A percentile compares a stretch with the other conserved stretches of the same genome.
Conservation (phyloP, 83 land plant species). For the Thuja plicata region DNA sequence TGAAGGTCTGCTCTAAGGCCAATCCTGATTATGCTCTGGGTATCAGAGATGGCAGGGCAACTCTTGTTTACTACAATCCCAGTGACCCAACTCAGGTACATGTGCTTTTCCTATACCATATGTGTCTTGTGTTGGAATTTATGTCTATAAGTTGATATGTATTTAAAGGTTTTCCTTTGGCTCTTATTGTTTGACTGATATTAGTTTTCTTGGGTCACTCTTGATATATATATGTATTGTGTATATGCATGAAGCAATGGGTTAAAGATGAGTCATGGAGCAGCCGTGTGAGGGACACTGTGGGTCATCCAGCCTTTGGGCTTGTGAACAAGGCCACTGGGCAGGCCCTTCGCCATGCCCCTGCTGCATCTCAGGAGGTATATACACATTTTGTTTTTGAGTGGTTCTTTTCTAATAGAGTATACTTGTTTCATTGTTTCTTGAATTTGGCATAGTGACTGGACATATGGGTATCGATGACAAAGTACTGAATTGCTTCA, state of each 20-base stretch:
- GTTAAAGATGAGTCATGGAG: too few relatives aligned
- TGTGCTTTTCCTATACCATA: background rate
- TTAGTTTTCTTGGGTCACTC: background rate
- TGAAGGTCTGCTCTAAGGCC: conserved; percentile 42
- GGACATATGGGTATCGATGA: too few relatives aligned
- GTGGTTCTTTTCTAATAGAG: too few relatives aligned
- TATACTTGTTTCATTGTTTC: too few relatives aligned
- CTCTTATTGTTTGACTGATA: background rate
- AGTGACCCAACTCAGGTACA: conserved; percentile 32
- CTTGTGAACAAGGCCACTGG: conserved; percentile 23
- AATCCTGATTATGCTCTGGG: conserved; percentile 30
- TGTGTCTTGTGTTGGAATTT: background rate
- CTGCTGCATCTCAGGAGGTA: too few relatives aligned
- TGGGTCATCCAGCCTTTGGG: conserved; percentile 17
- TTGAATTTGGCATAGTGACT: too few relatives aligned
- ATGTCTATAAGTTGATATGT: background rate
- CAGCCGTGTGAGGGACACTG: too few relatives aligned
- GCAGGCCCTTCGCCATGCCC: conserved; percentile 30
- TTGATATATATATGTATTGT: background rate
- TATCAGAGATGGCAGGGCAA: conserved; percentile 41
- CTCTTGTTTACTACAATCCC: conserved; percentile 34
- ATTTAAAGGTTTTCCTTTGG: background rate
- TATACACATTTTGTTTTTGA: too few relatives aligned
- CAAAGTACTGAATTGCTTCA: too few relatives aligned
- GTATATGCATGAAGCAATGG: too few relatives aligned